These are phyloP conservation scores for Trichoderma gamsii DNA, from an alignment of 495 filamentous ascomycete genomes.

Conservation along the genomic window DNA sequence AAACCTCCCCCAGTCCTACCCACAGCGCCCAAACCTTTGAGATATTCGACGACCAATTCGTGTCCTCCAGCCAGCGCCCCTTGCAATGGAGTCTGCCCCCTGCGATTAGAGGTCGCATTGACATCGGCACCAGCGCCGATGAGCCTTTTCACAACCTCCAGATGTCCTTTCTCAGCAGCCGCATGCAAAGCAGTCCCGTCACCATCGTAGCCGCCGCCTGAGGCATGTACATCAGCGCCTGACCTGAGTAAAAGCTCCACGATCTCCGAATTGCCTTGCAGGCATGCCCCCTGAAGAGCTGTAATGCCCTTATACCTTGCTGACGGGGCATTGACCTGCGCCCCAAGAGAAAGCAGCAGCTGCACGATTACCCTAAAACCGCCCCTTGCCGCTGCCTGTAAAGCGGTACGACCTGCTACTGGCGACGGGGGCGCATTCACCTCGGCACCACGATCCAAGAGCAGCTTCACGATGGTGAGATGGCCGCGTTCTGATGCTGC, in stretches of 20 bases:
- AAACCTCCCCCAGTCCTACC: background rate
- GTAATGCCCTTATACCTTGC: background rate
- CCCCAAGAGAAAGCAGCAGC: background rate
- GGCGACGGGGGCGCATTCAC: background rate
- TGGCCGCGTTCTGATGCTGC: background rate
- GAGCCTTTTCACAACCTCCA: background rate
- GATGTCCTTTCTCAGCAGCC: background rate
- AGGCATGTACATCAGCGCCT: background rate
- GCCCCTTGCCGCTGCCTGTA: background rate
- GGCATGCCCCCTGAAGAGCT: background rate
- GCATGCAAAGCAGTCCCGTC: background rate
- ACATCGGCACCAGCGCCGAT: background rate
- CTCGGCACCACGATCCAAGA: background rate
- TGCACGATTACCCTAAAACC: slow-evolving; percentile 1
- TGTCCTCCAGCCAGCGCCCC: background rate
- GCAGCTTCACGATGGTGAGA: background rate
- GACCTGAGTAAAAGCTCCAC: background rate
- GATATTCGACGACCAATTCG: background rate
- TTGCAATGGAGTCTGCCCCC: background rate
- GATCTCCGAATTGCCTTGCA: background rate
- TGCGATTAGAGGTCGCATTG: background rate
- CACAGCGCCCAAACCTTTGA: background rate
- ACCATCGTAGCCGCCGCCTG: background rate
- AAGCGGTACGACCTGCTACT: background rate
- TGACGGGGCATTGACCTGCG: background rate